Evolutionary conservation across 768 basidiomycete species (phyloP), one percentile per base, ranked within the genome.

Genomic region (Flagelloscypha sp.): DNA sequence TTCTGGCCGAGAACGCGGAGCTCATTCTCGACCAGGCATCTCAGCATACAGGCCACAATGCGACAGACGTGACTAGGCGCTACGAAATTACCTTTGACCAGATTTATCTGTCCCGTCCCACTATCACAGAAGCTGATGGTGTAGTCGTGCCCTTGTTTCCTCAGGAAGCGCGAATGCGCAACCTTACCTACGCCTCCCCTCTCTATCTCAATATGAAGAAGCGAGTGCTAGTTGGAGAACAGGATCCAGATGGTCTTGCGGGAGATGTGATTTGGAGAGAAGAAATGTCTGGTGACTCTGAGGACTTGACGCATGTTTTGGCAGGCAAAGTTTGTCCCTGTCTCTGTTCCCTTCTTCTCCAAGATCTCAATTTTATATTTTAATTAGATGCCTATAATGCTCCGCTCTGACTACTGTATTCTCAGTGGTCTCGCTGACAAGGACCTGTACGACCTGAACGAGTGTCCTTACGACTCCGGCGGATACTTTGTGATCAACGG

Each of bases 401-500:
- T 98, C 15, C 79, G 90, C 33, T 93, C 89, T 4, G 84, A 84
- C 7, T 97, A 94, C 66, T 99, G 95, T 59, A 87, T 94, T 39
- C 76, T 98, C 22, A 72, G 81, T 48, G 79, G 66, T 13, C 61
- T 97, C 22, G 70, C 72, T 46, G 87, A 93, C 32, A 72, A 76
- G 43, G 84, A 88, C 44, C 65, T 93, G 31, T 88, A 80, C 56
- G 86, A 92, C 49, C 63, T 98, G 47, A 97, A 95, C 53, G 95
- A 99, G 62, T 99, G 95, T 55, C 94, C 94, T 5, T 94, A 93
- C 52, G 95, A 99, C 59, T 90, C 92, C 24, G 95, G 95, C 57
- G 95, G 95, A 32, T 99, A 99, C 57, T 99, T 99, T 58, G 89
- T 99, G 54, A 97, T 99, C 65, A 98, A 97, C 48, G 95, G 95